Percentiles rank a stretch among this genome's conserved stretches.
Conservation (phyloP, 2,329 filamentous ascomycete species). For the Aphanocladium album region DNA sequence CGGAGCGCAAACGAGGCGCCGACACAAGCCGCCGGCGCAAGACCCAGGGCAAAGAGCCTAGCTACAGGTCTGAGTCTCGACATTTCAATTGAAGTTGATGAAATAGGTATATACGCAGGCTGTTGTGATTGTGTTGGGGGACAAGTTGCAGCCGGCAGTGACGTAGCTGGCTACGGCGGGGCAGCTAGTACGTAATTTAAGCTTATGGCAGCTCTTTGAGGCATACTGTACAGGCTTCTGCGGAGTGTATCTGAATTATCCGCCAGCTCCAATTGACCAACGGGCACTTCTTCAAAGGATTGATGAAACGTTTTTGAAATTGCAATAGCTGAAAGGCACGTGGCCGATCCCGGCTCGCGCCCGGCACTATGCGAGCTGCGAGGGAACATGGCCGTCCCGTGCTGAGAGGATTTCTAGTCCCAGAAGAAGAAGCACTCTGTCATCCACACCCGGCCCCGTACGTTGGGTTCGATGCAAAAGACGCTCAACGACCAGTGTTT, state of each 20-base stretch:
- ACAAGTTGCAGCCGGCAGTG: neutral
- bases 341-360: neutral
- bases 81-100: neutral
- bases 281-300: neutral
- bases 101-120: neutral
- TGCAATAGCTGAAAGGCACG: neutral
- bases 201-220: neutral
- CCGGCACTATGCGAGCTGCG: neutral
- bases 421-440: too few species aligned
- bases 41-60: slow-evolving; percentile 17
- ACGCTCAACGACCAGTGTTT: too few species aligned
- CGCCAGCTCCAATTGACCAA: neutral
- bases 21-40: slow-evolving; percentile 25
- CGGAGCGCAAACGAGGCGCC: slow-evolving; percentile 22
- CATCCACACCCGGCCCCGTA: too few species aligned
- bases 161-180: neutral
- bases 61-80: slow-evolving; percentile 1
- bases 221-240: neutral
- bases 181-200: neutral
- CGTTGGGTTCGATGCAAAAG: too few species aligned
- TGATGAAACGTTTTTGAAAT: too few species aligned
- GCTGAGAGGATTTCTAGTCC: too few species aligned
- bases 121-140: neutral
- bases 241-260: neutral
- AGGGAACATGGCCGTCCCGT: too few species aligned